Evolutionary conservation across 768 basidiomycete species (phyloP), one percentile per base, ranked within the genome.

Genomic region (Trametes coccinea): DNA sequence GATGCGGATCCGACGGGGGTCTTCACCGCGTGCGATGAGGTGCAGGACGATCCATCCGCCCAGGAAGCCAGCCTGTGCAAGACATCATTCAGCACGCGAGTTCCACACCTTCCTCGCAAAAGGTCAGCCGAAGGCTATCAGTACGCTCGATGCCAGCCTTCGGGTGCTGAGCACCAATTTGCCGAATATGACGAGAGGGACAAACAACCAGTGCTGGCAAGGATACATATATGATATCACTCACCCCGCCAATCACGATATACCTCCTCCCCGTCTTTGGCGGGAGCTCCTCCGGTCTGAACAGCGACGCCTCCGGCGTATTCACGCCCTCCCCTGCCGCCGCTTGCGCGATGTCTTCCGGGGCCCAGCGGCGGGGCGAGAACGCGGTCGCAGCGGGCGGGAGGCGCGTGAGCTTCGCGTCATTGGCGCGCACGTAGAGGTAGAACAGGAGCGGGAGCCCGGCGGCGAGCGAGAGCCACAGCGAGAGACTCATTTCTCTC

Each of bases 21-120:
- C 80, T 72, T 92, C 90, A 1, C 90, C 90, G 2, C 90, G 83
- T 53, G 84, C 77, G 3, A 92, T 60, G 2, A 92, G 76, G 46
- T 89, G 84, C 0, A 84, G 76, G 3, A 87, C 85, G 40, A 92
- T 85, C 90, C 90, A 92, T 6, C 88, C 87, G 11, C 90, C 90
- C 3, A 91, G 72, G 61, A 91, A 90, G 0, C 90, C 90, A 4
- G 84, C 83, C 89, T 90, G 37, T 10, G 53, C 44, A 22, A 30
- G 48, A n/a, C 27, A 22, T 6, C 13, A 49, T 49, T 49, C n/a
- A 52, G 44, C 30, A 13, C 10, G 17, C 43, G 34, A 30, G 44
- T 5, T 39, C 11, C 16, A 37, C 34, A 37, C 22, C 22, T 22
- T 22, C 22, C 22, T 22, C 22, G 22, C 22, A 22, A 22, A 22